Evolutionary conservation across 1,139 yeast species (phyloP), one percentile per base, ranked within the genome.

Genomic region (Debaryomyces fabryi): DNA sequence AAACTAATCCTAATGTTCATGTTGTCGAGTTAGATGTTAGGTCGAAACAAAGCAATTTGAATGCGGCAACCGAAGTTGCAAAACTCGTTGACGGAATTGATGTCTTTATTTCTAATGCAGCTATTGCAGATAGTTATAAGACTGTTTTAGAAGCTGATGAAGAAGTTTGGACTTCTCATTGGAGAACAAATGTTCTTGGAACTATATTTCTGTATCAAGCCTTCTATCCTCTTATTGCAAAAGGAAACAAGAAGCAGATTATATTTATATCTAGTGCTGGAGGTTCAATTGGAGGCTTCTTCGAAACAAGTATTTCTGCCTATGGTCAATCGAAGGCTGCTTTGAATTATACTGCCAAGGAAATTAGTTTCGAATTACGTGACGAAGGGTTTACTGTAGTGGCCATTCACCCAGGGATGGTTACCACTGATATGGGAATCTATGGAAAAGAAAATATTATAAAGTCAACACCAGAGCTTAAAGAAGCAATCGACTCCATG

Each of bases 281-380:
- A 41, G 71, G 65, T 0, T 58, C 68, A 3, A 54, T 68, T 39
- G 53, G 39, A 8, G 39, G 39, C 6, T 42, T 45, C 42, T 29
- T 49, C 25, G 47, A 48, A 42, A 5, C 42, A 54, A 27, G 24
- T 49, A 45, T 59, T 42, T 56, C 59, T n/a, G 65, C 68, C 10
- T 68, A 65, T 49, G 60, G 60, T 30, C 58, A 54, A 18, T 65
- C 73, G 8, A 70, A 70, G 47, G 70, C 71, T 5, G 69, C 69
- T 3, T 48, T 67, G 25, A 67, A 67, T 48, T 56, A 54, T 50
- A 25, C 59, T 6, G 57, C 57, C 7, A 59, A 55, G 30, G 53
- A 51, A 25, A 47, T 68, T 23, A 54, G 60, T 20, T 38, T 50
- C 37, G 71, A 68, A 30, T 48, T 64, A 44, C 48, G 42, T 9